Evolutionary conservation across 257 asterid genomes (phyloP).

Genomic region (Penstemon newberryi): DNA sequence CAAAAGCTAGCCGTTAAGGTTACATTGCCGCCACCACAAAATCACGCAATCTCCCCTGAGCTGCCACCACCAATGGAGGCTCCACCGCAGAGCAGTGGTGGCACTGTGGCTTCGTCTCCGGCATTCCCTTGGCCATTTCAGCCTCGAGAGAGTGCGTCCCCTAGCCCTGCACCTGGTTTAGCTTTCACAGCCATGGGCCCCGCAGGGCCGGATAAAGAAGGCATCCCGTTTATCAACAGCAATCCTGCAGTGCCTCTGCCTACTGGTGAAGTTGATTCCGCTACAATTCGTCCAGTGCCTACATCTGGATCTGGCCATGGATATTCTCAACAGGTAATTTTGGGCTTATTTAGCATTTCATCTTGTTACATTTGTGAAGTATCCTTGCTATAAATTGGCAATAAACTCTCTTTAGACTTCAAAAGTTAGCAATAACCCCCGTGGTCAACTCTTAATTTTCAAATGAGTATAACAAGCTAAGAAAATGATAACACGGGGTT

Average conservation of each 20-base stretch:
- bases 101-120: conserved; percentile 80
- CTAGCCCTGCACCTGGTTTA: conserved; percentile 67
- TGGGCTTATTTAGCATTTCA: neutral
- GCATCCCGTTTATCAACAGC: conserved; percentile 79
- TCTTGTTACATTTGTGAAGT: neutral
- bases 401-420: no score
- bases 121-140: conserved; percentile 86
- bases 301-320: conserved; percentile 37
- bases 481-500: no score
- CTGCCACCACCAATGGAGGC: conserved; percentile 35
- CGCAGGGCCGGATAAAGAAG: conserved; percentile 34
- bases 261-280: conserved; percentile 93
- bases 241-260: conserved; percentile 97
- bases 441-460: no score
- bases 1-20: conserved; percentile 71
- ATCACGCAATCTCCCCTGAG: conserved; percentile 38
- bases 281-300: conserved; percentile 74
- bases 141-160: conserved; percentile 55
- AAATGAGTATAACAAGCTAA: no score
- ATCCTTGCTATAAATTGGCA: no score
- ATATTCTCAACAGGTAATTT: conserved; percentile 43
- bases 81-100: conserved; percentile 64
- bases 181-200: conserved; percentile 36
- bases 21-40: conserved; percentile 31
- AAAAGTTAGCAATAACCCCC: no score